Percentiles rank a stretch among this genome's conserved stretches.
phyloP scores from a whole-genome alignment of 2,329 filamentous ascomycete species.

The Exophiala sp. region DNA sequence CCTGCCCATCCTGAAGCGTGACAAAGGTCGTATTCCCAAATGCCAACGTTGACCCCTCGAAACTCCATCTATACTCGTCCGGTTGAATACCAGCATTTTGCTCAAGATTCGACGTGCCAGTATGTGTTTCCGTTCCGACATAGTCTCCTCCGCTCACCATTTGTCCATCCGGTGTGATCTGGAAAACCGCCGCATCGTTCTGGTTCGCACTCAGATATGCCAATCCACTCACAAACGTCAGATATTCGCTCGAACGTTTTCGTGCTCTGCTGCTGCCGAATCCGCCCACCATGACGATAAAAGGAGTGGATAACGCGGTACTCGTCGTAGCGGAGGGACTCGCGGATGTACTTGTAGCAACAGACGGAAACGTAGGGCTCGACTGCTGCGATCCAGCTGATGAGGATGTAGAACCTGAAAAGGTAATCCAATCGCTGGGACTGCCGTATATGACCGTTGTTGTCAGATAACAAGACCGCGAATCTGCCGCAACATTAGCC shows the following conservation, averaged over 20 bases:
- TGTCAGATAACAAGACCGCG: conserved; percentile 12
- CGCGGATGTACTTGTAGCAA: background rate
- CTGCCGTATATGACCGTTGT: conserved; percentile 20
- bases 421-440: background rate
- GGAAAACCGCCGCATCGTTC: conserved; percentile 9
- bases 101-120: conserved; percentile 7
- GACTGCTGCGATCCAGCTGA: background rate
- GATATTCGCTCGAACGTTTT: conserved; percentile 5
- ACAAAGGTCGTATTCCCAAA: conserved; percentile 15
- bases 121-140: conserved; percentile 3
- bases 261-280: conserved; percentile 4
- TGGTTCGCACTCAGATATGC: conserved; percentile 7
- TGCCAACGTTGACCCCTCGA: conserved; percentile 7
- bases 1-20: background rate
- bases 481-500: conserved; percentile 1
- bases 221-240: conserved; percentile 4
- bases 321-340: background rate
- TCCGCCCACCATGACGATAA: conserved; percentile 11
- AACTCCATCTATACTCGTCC: conserved; percentile 7
- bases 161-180: conserved; percentile 7
- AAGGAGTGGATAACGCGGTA: conserved; percentile 7
- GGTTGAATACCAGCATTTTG: background rate
- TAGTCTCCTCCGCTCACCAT: background rate
- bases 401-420: background rate
- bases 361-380: background rate